These are phyloP conservation scores for Coelastrella sp. DNA, from an alignment of 139 green algal genomes.

Conservation along the genomic window DNA sequence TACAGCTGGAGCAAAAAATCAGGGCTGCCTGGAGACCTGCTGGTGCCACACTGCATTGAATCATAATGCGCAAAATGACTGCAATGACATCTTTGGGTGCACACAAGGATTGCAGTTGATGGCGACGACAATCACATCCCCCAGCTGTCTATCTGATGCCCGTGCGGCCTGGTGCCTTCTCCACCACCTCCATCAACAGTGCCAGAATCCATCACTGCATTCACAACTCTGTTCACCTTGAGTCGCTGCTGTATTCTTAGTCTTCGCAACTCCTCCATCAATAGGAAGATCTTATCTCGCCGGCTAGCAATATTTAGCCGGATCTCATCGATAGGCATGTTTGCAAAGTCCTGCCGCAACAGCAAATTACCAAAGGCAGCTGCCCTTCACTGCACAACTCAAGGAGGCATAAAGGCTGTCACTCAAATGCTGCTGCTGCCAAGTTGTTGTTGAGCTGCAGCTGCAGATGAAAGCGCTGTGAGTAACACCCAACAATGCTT, in stretches of 20 bases:
- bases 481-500: no score
- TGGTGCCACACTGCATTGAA: not conserved
- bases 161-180: no score
- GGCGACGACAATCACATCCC: not conserved
- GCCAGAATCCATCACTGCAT: no score
- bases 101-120: not conserved
- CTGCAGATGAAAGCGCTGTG: not conserved
- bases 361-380: not conserved
- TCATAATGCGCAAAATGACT: no score
- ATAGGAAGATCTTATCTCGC: conserved; percentile 76
- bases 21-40: not conserved
- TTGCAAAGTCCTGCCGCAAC: conserved; percentile 82
- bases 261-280: conserved; percentile 97
- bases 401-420: not conserved
- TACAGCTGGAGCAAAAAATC: not conserved
- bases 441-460: not conserved
- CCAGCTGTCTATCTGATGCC: no score
- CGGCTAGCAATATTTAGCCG: conserved; percentile 35
- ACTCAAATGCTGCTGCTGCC: not conserved
- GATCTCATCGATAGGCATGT: conserved; percentile 88
- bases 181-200: no score
- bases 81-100: no score
- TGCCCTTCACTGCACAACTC: no score
- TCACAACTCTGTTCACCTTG: conserved; percentile 64
- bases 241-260: conserved; percentile 94